Base-by-base conservation (phyloP, 768 basidiomycete genomes). In the Chalciporus pseudorubinellus region DNA sequence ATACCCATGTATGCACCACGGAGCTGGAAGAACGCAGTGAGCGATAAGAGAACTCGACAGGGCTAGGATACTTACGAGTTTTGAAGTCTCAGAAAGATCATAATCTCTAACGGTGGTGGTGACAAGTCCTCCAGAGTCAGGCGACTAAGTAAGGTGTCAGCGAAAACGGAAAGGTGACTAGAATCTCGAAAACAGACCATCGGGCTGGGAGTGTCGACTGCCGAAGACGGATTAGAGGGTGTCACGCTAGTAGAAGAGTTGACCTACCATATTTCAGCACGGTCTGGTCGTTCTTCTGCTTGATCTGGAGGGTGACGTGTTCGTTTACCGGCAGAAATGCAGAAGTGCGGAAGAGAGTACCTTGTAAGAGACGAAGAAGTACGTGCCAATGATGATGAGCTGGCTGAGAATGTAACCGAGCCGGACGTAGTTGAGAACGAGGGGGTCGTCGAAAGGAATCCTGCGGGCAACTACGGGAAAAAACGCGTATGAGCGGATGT, bases 71-170 rank as follows among this genome's bases (percentile, higher is more conserved):
- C 80, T 48, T 58, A 89, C 83, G 18, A 85, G 75, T 77, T 95
- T 94, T 38, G 89, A 88, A 0, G 82, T 84, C 71, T 99, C 91
- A 1, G 79, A 73, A 20, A 98, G 83, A 73, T 99, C 95, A 56
- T 99, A 99, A 66, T 99, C 95, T 43, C 84, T 80, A 40, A 91
- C 82, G 5, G 95, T 99, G 7, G 92, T 97, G n/a, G 88, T 91
- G 24, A 93, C 80, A 14, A 94, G 80, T 67, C 84, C 74, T 48
- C 84, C 85, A 22, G 83, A 78, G 58, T 85, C 84, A 51, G 80
- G 69, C n/a, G 81, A 75, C 83, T 84, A 53, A 5, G 24, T 12
- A 38, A 22, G 11, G 13, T 20, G n/a, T 46, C 40, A 45, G 59
- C 9, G 16, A 49, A 9, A n/a, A 12, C 26, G 24, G 6, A 3